Evolutionary conservation across 352 stramenopile species (phyloP).

Genomic region (Globisporangium cederbergense): DNA sequence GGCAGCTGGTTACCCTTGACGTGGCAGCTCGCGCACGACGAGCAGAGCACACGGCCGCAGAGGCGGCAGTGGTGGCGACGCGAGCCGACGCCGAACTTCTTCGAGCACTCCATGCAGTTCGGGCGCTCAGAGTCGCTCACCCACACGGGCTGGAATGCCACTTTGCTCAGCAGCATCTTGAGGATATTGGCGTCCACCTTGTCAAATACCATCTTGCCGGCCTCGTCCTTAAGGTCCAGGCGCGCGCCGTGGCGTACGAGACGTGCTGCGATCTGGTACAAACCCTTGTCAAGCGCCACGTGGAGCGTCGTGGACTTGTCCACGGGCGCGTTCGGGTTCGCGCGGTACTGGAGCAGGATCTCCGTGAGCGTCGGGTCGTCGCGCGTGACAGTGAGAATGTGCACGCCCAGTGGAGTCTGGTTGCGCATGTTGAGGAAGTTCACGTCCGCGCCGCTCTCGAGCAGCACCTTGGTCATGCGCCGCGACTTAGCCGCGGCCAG

Average conservation of each 20-base stretch:
- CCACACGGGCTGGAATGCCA: slow-evolving; percentile 44
- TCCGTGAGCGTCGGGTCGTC: slow-evolving; percentile 63
- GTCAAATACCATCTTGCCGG: slow-evolving; percentile 60
- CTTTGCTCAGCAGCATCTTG: slow-evolving; percentile 50
- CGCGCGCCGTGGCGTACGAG: slow-evolving; percentile 54
- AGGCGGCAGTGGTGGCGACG: slow-evolving; percentile 61
- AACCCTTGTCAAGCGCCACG: slow-evolving; percentile 51
- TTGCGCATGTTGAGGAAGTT: slow-evolving; percentile 72
- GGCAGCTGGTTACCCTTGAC: slow-evolving; percentile 33
- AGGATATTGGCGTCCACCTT: slow-evolving; percentile 43
- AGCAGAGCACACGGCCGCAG: slow-evolving; percentile 54
- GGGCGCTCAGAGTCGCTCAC: slow-evolving; percentile 42
- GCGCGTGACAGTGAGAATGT: slow-evolving; percentile 51
- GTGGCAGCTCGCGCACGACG: slow-evolving; percentile 37
- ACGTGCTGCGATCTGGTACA: slow-evolving; percentile 45
- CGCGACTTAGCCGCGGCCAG: slow-evolving; percentile 59
- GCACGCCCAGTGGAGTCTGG: slow-evolving; percentile 60
- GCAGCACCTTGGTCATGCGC: slow-evolving; percentile 56
- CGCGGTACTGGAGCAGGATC: slow-evolving; percentile 50
- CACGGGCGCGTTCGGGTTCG: slow-evolving; percentile 52
- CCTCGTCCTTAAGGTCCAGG: slow-evolving; percentile 56
- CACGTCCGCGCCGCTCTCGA: slow-evolving; percentile 51
- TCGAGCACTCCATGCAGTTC: slow-evolving; percentile 57
- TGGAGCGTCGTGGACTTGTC: slow-evolving; percentile 65
- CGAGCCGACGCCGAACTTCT: slow-evolving; percentile 43